Evolutionary conservation across 306 rosid species (phyloP), one percentile per base, ranked within the genome.

Genomic region (Trifolium repens): DNA sequence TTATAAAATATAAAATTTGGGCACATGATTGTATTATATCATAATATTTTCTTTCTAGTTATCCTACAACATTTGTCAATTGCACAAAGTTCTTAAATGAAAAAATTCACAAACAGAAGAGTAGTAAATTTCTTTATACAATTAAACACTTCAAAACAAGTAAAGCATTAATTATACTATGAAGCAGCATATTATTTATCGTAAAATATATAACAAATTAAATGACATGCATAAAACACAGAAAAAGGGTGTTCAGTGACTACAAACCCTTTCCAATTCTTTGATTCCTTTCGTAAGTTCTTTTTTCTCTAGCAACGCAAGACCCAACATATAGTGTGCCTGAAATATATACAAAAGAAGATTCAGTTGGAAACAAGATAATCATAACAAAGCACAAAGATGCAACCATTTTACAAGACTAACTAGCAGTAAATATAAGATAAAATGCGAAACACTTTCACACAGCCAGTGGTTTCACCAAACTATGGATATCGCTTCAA

Each of bases 281-380:
- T 73, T 83, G 50, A 96, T 87, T 73, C 97, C 99, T 80, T 81
- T 87, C 2, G 81, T 63, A 83, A 80, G 80, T 67, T 89, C 96
- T 82, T 87, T 53, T 70, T 60, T 88, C 78, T 75, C 83, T 16
- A 92, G 82, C 71, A 96, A 84, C 58, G 91, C 90, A 74, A 92
- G 97, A 81, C 98, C 99, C 90, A 96, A 76, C 87, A 88, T 85
- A 81, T 92, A 96, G 84, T 96, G 92, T 34, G 89, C 99, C 99
- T 96, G 88, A 53, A 66, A 88, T 67, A 47, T 68, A 37, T 65
- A 60, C 62, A 83, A 32, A 66, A 24, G 52, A 63, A 60, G 61
- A 16, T 40, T 65, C 68, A 74, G 76, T 13, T 24, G 40, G 50
- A 69, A 22, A 63, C 49, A 83, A 58, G 47, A 61, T 19, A 53